Evolutionary conservation across 2,329 filamentous ascomycete species (phyloP), one percentile per base, ranked within the genome.

Genomic region (Paracorniculantispora psalliotae): DNA sequence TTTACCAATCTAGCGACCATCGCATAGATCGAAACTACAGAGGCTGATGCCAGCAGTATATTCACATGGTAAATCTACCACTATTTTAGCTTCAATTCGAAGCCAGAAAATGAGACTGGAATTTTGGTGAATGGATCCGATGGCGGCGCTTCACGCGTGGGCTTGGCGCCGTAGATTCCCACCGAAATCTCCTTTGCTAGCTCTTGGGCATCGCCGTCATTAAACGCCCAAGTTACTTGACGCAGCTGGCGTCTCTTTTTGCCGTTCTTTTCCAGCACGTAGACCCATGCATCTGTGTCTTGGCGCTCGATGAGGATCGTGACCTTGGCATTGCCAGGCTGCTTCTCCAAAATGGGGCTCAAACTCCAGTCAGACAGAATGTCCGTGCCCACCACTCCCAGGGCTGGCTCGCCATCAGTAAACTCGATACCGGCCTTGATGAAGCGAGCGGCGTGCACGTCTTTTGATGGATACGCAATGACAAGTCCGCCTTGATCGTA

Each of bases 401-500:
- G 50, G 17, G 60, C 57, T 12, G 62, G 57, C 4, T 57, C 37
- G 3, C 62, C 62, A 21, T 63, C 62, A 30, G 59, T 62, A 37
- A 63, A 62, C 47, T 63, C 62, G 51, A 63, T 60, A 46, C 62
- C 62, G 21, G 62, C 62, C 30, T 63, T 63, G 60, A 63, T 63
- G 60, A 60, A 63, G 49, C 62, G 60, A 19, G 53, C 56, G 26
- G 26, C 50, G 30, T 58, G 50, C 23, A 26, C 39, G 21, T 57
- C 25, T 19, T 26, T 35, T 25, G 60, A 35, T 4, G 59, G 60
- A 26, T 59, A 63, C 13, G 62, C n/a, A 19, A 63, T 23, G 23
- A 62, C 57, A 28, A 63, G 58, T n/a, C 62, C 62, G 60, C 62
- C 62, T 28, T 63, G 62, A 54, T 63, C 62, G 62, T 63, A 63